Base-by-base conservation (phyloP, 441 rosid genomes). In the Eruca vesicaria region DNA sequence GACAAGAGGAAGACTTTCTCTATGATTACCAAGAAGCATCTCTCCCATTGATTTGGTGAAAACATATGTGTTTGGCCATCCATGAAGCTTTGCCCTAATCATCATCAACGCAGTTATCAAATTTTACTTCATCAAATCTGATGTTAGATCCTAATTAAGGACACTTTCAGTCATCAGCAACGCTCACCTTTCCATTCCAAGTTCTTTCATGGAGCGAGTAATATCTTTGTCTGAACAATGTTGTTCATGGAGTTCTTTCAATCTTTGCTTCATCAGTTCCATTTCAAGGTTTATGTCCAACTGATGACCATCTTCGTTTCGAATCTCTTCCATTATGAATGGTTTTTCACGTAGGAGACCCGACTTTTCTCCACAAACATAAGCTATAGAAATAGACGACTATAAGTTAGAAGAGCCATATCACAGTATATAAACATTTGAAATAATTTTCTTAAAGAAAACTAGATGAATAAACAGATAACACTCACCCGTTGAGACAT, bases 401-500 rank as follows among this genome's bases (percentile, higher is more conserved):
- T 32, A 29, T 4, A 15, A 45, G 15, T 59, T 31, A 20, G 19
- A 67, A 53, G 11, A 66, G 15, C 26, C 50, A 41, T 29, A 28
- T 16, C 26, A 15, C 33, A 66, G 2, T 41, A 45, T 15, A 64
- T 55, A 9, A 14, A 19, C 3, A 38, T 0, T n/a, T 19, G 26
- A 41, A 20, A 55, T 0, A 4, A 26, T n/a, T 60, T 18, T 19
- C 7, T 0, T 3, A 14, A 14, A 15, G 35, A 19, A 23, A 14
- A 29, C 19, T 55, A 36, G 11, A 19, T 6, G 48, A 26, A 21
- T 16, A 69, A 16, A 20, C 36, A 21, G 9, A 45, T 43, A 32
- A 41, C 26, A 77, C 78, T 79, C n/a, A 90, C 99, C 91, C 5
- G 99, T 92, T 23, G 98, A 94, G 9, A 92, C 92, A 32, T 90